phyloP scores from a whole-genome alignment of 1,139 yeast species.

The Groenewaldozyma auringiensis region DNA sequence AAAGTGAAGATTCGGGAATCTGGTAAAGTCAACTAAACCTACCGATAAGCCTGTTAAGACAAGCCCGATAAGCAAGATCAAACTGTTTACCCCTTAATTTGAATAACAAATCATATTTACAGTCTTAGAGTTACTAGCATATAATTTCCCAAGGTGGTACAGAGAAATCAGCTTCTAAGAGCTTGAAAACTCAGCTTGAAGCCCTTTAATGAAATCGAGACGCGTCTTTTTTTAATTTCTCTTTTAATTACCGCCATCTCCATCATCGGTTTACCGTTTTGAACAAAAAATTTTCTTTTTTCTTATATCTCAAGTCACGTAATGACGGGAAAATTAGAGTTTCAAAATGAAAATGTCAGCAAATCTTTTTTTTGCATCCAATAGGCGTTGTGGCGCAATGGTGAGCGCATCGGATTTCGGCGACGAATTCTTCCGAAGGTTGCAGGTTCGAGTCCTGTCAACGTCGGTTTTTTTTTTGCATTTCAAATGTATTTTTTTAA shows the following conservation, averaged over 20 bases:
- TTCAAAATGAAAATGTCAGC: background rate
- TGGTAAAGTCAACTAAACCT: too few species aligned
- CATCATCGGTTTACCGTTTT: background rate
- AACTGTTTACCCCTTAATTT: too few species aligned
- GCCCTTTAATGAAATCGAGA: background rate
- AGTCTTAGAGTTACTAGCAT: too few species aligned
- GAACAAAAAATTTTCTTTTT: background rate
- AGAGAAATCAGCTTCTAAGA: background rate
- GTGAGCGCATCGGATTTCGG: constrained; percentile 34
- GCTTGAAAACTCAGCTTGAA: background rate
- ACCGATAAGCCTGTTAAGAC: too few species aligned
- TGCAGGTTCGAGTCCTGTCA: constrained; percentile 45
- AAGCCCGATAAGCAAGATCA: too few species aligned
- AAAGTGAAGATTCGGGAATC: too few species aligned
- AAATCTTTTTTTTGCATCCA: background rate
- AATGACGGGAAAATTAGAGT: background rate
- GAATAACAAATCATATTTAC: too few species aligned
- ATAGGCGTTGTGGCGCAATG: constrained; percentile 32
- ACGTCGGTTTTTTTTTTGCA: constrained; percentile 31
- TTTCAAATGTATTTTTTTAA: background rate
- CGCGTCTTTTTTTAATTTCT: background rate
- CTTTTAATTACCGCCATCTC: background rate
- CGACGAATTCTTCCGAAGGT: constrained; percentile 33
- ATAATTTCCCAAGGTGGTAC: too few species aligned
- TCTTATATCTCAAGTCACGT: background rate